Evolutionary conservation across 2,329 filamentous ascomycete species (phyloP).

Genomic region (Metarhizium guizhouense): DNA sequence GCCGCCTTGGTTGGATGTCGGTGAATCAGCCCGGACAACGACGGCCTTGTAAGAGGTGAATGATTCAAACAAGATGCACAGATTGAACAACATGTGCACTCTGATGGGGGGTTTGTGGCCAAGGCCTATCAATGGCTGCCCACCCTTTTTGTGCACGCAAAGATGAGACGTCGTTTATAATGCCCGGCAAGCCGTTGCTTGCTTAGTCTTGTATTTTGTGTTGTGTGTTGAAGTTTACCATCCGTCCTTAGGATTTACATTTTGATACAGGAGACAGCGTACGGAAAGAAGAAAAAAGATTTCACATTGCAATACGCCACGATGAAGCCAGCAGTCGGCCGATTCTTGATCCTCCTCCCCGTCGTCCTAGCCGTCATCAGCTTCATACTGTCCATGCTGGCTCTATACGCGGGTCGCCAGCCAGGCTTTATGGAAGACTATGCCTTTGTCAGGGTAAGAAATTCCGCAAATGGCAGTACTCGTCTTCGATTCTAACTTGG

Average conservation of each 20-base stretch:
- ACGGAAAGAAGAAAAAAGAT: background rate
- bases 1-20: background rate
- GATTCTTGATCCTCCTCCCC: slow-evolving; percentile 25
- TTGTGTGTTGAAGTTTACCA: background rate
- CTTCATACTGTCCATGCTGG: slow-evolving; percentile 29
- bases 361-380: slow-evolving; percentile 27
- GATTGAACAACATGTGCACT: too few species aligned
- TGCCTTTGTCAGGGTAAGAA: slow-evolving; percentile 28
- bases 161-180: background rate
- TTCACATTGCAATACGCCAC: background rate
- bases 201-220: background rate
- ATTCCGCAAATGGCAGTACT: background rate
- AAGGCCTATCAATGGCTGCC: background rate
- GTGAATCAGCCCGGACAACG: too few species aligned
- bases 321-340: slow-evolving; percentile 1
- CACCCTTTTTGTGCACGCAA: background rate
- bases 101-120: background rate
- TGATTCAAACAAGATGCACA: background rate
- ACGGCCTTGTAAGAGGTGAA: background rate
- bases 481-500: background rate
- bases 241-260: background rate
- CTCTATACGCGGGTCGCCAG: slow-evolving; percentile 30
- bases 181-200: background rate
- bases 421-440: slow-evolving; percentile 35
- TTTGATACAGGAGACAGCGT: background rate